Base-by-base conservation (phyloP, 768 basidiomycete species). In the Cystobasidium tubakii region DNA sequence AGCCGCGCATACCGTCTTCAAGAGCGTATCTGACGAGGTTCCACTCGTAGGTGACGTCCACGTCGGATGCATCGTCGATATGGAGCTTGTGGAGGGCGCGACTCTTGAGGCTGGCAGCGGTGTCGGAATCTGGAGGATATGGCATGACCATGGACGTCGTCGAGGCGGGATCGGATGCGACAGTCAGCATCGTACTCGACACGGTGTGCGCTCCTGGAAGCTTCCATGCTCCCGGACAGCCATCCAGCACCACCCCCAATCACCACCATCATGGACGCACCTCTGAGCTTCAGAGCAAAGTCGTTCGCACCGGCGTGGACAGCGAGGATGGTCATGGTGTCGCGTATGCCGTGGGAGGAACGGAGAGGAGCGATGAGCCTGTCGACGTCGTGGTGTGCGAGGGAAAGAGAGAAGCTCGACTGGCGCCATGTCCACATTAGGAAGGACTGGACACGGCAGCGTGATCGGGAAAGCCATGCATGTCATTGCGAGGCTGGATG, bases 11-110 rank as follows among this genome's bases (percentile, higher is more conserved):
- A 77, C 77, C 77, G 34, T 79, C 79, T 17, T 79, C 77, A 27
- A 79, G 75, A 9, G 75, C 60, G 71, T 78, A 79, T 73, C 74
- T 74, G 54, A 78, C 78, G 33, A 77, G 75, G 42, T 70, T 73
- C 77, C 77, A 78, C 23, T 77, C 67, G 74, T 79, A 79, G 60
- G 74, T 65, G 29, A 76, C 25, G 1, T 39, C 10, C 21, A 78
- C 60, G 17, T 78, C 76, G 0, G 53, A 27, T 19, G 57, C 53
- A 27, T 53, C 63, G 0, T 66, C 60, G 62, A 78, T 36, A 6
- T 76, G 66, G 43, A 77, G 71, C 66, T 78, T 78, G 63, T 77
- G 74, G 9, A 72, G 75, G 0, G 73, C 73, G 23, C 77, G 66
- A 0, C 55, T 36, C 2, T 42, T 62, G 69, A 78, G 29, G 23